Base-by-base conservation (phyloP, 2,329 filamentous ascomycete species). In the Cladophialophora yegresii region DNA sequence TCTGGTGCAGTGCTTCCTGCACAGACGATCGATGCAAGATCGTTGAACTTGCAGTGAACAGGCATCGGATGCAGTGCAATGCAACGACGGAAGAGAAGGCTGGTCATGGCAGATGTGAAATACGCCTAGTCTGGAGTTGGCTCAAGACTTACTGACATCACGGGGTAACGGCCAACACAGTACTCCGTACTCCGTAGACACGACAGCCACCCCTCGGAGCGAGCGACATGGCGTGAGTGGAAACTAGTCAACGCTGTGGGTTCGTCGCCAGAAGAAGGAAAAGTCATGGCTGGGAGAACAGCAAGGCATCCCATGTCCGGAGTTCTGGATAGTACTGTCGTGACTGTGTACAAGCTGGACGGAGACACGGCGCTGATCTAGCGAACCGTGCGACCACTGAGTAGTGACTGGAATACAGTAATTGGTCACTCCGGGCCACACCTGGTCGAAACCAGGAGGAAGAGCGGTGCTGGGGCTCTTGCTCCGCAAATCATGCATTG, bases 21-120 rank as follows among this genome's bases (percentile, higher is more conserved):
- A 64, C 49, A 57, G 63, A 55, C 58, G 66, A 68, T 68, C 66
- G 62, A 68, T 66, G 66, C 66, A 61, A 66, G 66, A 68, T 68
- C 63, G 51, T 54, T 54, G 54, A 40, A n/a, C 58, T 30, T 62
- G 66, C 64, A 65, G 62, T 58, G 56, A 61, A 49, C 63, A 60
- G 61, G 60, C 63, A 60, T 61, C 59, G 57, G 62, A 65, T 63
- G 62, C 56, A 53, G 60, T 65, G 62, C 62, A 58, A 61, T 66
- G 66, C 61, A 54, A 61, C 49, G 30, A 51, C 49, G 49, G 51
- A 32, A 36, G 53, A 28, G 33, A 65, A 67, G 66, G 66, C 66
- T 65, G 66, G 54, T 59, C 32, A 63, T 63, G 32, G 62, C 64
- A 64, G 60, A 16, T 49, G 51, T 43, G 23, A 54, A 49, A 47